These are phyloP conservation scores for Castanopsis chinensis DNA, from an alignment of 306 rosid genomes.

Conservation along the genomic window DNA sequence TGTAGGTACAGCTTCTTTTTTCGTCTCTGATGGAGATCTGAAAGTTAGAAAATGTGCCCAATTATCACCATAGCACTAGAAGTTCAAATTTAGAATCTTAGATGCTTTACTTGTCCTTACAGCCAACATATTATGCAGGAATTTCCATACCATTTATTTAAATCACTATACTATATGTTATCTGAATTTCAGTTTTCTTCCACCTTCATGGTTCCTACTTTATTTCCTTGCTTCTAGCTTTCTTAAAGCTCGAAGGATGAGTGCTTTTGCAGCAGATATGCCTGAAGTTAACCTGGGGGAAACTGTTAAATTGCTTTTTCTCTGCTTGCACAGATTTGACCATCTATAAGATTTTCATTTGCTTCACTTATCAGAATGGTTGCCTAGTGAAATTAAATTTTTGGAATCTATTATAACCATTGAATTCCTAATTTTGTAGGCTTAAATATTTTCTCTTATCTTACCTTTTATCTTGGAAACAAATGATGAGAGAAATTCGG, in stretches of 20 bases:
- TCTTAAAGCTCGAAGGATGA: too few relatives aligned
- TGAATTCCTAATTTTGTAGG: background rate
- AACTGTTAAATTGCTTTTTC: too few relatives aligned
- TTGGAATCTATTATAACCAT: background rate
- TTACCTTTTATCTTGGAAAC: background rate
- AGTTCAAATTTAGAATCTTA: too few relatives aligned
- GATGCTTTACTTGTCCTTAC: too few relatives aligned
- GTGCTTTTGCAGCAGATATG: too few relatives aligned
- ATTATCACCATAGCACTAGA: too few relatives aligned
- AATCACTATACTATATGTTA: background rate
- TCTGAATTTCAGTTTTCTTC: background rate
- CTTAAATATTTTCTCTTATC: background rate
- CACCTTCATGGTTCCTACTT: background rate
- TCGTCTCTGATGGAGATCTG: too few relatives aligned
- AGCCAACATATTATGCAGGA: too few relatives aligned
- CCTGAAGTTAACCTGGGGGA: too few relatives aligned
- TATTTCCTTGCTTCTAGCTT: too few relatives aligned
- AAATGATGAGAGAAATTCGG: background rate
- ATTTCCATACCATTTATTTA: background rate
- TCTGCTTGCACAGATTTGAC: background rate
- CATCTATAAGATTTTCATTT: background rate
- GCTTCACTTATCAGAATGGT: background rate
- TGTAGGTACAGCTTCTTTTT: too few relatives aligned
- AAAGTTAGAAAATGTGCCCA: too few relatives aligned
- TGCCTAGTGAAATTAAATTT: background rate